Conservation (phyloP, 139 green algal species). For the Dunaliella sp. region DNA sequence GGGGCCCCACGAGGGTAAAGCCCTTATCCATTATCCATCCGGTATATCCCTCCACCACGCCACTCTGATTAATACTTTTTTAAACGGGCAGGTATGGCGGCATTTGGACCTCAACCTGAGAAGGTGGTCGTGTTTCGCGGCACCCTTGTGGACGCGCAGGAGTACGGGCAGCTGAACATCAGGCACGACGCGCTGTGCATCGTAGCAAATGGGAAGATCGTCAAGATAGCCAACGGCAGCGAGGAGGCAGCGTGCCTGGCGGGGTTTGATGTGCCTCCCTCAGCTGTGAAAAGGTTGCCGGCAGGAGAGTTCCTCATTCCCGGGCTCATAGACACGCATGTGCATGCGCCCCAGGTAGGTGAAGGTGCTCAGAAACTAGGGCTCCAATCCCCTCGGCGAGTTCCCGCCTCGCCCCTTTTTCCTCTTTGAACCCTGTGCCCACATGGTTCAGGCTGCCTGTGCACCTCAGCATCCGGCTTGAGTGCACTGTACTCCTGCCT, state of each 20-base stretch:
- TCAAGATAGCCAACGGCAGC: conserved; percentile 1
- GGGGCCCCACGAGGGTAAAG: too few species aligned
- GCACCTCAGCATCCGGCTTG: too few species aligned
- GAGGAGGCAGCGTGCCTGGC: conserved; percentile 19
- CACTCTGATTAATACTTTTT: too few species aligned
- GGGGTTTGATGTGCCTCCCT: conserved; percentile 7
- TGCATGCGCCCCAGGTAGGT: conserved; percentile 43
- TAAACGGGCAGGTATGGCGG: too few species aligned
- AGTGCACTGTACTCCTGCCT: too few species aligned
- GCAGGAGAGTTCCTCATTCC: conserved; percentile 47
- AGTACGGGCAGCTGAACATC: conserved; percentile 37
- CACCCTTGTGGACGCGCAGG: conserved; percentile 38
- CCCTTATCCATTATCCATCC: too few species aligned
- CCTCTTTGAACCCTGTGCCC: too few species aligned
- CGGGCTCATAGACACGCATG: conserved; percentile 50
- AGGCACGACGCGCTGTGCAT: conserved; percentile 33
- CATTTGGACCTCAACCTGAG: background rate
- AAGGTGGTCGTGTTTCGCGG: conserved; percentile 24
- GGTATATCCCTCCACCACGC: too few species aligned
- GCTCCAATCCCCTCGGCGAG: too few species aligned
- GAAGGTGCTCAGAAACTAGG: background rate
- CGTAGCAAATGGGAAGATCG: conserved; percentile 35
- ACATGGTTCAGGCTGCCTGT: too few species aligned
- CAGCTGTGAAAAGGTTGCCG: conserved; percentile 13
- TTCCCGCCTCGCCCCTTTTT: too few species aligned